These are phyloP conservation scores for Whalleya microplaca DNA, from an alignment of 2,329 filamentous ascomycete species.

Conservation along the genomic window DNA sequence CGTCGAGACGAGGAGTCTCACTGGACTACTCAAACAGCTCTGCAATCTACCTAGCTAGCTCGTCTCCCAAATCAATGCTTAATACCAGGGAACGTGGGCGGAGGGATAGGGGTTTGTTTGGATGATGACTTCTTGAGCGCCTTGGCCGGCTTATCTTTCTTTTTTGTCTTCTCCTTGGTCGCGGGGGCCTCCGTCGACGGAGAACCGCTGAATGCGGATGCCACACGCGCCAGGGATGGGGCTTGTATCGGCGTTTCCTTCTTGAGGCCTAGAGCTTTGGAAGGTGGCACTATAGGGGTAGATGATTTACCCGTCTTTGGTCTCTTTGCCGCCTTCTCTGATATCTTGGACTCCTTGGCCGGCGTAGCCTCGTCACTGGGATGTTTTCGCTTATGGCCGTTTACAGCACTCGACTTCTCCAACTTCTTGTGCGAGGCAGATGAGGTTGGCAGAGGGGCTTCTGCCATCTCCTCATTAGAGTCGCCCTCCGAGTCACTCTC, in stretches of 20 bases:
- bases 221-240: constrained; percentile 28
- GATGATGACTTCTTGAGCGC: constrained; percentile 9
- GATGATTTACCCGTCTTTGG: constrained; percentile 28
- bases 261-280: constrained; percentile 24
- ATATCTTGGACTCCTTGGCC: constrained; percentile 14
- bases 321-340: constrained; percentile 34
- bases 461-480: constrained; percentile 50
- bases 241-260: constrained; percentile 41
- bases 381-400: constrained; percentile 45
- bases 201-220: constrained; percentile 28
- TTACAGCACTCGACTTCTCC: constrained; percentile 30
- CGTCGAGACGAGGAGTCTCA: neutral
- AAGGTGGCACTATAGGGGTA: neutral
- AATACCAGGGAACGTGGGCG: constrained; percentile 31
- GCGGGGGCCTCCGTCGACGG: constrained; percentile 28
- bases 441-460: constrained; percentile 34
- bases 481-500: constrained; percentile 49
- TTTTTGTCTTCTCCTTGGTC: constrained; percentile 31
- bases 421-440: constrained; percentile 22
- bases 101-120: constrained; percentile 34
- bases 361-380: constrained; percentile 29
- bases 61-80: constrained; percentile 20
- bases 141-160: constrained; percentile 16
- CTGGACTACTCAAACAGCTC: too few relatives aligned
- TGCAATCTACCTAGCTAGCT: neutral